Evolutionary conservation across 306 rosid genomes (phyloP), one percentile per base, ranked within the genome.

Genomic region (Leucaena leucocephala): DNA sequence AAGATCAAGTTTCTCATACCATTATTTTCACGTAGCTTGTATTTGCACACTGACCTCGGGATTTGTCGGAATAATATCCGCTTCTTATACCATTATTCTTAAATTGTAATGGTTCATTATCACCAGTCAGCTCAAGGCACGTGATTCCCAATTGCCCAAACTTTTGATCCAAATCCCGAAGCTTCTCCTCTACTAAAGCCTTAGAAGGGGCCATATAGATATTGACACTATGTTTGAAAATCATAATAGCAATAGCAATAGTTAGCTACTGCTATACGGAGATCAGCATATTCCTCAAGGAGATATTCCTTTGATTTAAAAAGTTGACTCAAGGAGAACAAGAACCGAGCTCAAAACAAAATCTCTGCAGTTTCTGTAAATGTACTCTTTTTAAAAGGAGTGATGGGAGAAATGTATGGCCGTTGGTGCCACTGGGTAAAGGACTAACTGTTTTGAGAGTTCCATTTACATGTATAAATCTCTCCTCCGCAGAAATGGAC

Each of bases 151-250:
- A 89, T 40, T 90, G 78, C 35, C 89, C 94, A 52, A 89, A 91
- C 84, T 91, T 94, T 83, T 89, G 92, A 83, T 82, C 89, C 98
- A 97, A 94, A 70, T 88, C 95, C 66, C 97, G 97, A 79, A 94
- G 86, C 78, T 94, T 94, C 89, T 94, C 98, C 78, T 94, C 97
- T 67, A 94, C 95, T 84, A 94, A 88, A 73, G 98, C 98, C 91
- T 94, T 94, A 33, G 98, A 91, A 72, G 98, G 98, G 75, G 97
- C 97, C 68, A 91, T 76, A 70, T 94, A 94, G 83, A 94, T 86
- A 97, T 94, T 76, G 82, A 81, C 76, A 78, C 75, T 76, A 86
- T 68, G 79, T 40, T n/a, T 80, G 74, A 83, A 79, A 77, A 91
- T 81, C 78, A 76, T 15, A 50, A 33, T 73, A 74, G 40, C n/a